A percentile compares a stretch with the other conserved stretches of the same genome.
Conservation (phyloP, 495 filamentous ascomycete genomes). For the Xylaria curta region DNA sequence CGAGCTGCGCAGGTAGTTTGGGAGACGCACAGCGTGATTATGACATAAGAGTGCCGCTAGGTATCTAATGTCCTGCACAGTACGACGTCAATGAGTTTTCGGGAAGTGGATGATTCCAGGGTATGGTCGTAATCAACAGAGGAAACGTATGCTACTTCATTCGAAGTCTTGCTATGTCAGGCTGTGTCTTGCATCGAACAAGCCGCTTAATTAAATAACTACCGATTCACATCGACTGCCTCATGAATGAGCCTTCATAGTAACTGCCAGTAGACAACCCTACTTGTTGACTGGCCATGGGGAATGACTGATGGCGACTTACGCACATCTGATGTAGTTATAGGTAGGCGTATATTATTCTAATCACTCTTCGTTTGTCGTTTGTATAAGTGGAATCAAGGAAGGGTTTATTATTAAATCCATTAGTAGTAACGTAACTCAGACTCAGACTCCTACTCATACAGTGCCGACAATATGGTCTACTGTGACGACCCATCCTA, state of each 20-base stretch:
- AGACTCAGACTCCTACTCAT: not conserved
- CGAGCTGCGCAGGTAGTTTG: not conserved
- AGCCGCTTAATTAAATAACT: not conserved
- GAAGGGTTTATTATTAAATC: not conserved
- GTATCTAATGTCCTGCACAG: slow-evolving; percentile 1
- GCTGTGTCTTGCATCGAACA: not conserved
- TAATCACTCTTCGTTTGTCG: not conserved
- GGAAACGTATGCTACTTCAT: slow-evolving; percentile 1
- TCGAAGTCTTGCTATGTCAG: not conserved
- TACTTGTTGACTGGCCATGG: not conserved
- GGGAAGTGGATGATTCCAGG: not conserved
- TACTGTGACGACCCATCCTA: slow-evolving; percentile 5
- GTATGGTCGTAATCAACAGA: not conserved
- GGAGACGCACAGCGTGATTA: not conserved
- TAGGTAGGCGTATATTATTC: not conserved
- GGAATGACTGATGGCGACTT: not conserved
- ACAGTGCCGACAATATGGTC: not conserved
- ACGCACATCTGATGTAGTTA: not conserved
- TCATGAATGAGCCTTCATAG: not conserved
- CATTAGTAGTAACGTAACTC: not conserved
- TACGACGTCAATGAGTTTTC: not conserved
- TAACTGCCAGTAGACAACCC: not conserved
- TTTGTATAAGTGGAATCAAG: not conserved
- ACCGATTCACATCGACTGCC: not conserved
- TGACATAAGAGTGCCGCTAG: not conserved